These are phyloP conservation scores for Euryodendron excelsum DNA, from an alignment of 148 eudicot species.

Conservation along the genomic window DNA sequence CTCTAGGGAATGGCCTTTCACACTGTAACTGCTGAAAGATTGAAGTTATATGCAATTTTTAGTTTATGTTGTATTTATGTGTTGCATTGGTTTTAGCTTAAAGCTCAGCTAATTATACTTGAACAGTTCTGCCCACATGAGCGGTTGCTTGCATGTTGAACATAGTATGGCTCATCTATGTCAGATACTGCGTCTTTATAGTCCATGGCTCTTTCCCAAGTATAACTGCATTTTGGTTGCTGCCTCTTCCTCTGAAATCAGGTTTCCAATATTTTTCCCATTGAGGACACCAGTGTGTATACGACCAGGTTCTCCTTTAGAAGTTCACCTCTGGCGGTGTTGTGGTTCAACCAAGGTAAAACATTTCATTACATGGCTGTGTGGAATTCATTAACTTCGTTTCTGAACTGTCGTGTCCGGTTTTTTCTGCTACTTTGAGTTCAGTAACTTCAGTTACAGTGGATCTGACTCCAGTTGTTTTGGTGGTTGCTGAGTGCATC, in stretches of 20 bases:
- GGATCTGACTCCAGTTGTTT: not conserved
- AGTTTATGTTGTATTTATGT: not conserved
- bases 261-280: constrained; percentile 96
- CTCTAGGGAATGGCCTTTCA: not conserved
- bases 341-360: constrained; percentile 80
- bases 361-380: not conserved
- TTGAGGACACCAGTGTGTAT: constrained; percentile 67
- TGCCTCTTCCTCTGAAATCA: constrained; percentile 21
- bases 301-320: constrained; percentile 59
- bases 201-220: constrained; percentile 5
- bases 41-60: not conserved
- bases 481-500: constrained; percentile 5
- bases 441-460: not conserved
- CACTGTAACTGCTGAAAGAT: not conserved
- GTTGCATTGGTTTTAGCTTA: too few relatives aligned
- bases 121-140: too few relatives aligned
- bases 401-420: not conserved
- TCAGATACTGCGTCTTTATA: too few relatives aligned
- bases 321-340: constrained; percentile 86
- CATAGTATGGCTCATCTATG: not conserved
- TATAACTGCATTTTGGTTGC: constrained; percentile 10
- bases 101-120: too few relatives aligned
- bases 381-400: not conserved
- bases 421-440: not conserved
- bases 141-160: not conserved